phyloP scores from a whole-genome alignment of 1,284 basidiomycete genomes.

The Puccinia hordei region DNA sequence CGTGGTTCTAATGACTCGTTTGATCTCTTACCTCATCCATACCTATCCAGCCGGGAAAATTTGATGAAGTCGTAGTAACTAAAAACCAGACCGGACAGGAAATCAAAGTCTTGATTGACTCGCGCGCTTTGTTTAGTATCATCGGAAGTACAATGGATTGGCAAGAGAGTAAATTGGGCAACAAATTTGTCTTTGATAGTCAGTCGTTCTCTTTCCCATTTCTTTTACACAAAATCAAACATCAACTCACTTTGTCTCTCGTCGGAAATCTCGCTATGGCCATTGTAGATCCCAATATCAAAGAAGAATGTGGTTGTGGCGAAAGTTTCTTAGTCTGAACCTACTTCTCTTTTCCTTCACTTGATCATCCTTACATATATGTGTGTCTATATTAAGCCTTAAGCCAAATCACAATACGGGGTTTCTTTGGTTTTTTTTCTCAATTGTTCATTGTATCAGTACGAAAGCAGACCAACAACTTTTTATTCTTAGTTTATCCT shows the following conservation, averaged over 20 bases:
- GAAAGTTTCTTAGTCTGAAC: constrained; percentile 62
- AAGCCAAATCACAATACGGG: too few relatives aligned
- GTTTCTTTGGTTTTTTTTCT: too few relatives aligned
- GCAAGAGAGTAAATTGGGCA: constrained; percentile 87
- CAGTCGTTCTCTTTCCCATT: constrained; percentile 66
- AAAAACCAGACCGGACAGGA: constrained; percentile 70
- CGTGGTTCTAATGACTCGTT: constrained; percentile 57
- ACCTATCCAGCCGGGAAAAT: constrained; percentile 69
- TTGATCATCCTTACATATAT: too few relatives aligned
- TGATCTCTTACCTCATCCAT: constrained; percentile 56
- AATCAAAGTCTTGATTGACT: constrained; percentile 90
- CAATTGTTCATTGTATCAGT: too few relatives aligned
- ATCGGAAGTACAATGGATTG: constrained; percentile 99
- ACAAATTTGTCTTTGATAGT: constrained; percentile 87
- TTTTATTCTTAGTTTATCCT: too few relatives aligned
- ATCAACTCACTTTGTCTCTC: not conserved
- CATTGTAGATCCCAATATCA: constrained; percentile 62
- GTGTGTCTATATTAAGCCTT: too few relatives aligned
- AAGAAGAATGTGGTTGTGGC: constrained; percentile 90
- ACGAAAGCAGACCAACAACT: too few relatives aligned
- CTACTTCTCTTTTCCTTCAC: too few relatives aligned
- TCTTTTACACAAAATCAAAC: not conserved
- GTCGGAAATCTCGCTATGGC: not conserved
- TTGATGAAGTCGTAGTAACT: constrained; percentile 90
- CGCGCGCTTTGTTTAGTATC: constrained; percentile 95